These are phyloP conservation scores for Pseudogymnoascus sp. DNA, from an alignment of 2,329 filamentous ascomycete genomes.

Conservation along the genomic window DNA sequence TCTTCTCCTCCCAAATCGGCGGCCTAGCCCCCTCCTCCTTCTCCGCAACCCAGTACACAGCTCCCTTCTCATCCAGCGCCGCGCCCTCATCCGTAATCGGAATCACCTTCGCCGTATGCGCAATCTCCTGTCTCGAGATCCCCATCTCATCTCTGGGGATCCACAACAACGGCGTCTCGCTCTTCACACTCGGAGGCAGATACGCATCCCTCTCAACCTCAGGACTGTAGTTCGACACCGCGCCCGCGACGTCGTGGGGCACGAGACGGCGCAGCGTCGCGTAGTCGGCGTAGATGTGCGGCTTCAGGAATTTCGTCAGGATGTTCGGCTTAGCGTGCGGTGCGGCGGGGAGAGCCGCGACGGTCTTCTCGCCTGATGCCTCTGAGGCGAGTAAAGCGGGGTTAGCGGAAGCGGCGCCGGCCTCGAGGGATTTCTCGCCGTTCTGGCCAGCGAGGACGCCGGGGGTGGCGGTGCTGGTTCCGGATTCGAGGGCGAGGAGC, in stretches of 20 bases:
- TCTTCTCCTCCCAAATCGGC: conserved; percentile 50
- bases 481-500: conserved; percentile 22
- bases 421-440: conserved; percentile 7
- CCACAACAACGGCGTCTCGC: conserved; percentile 65
- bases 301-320: conserved; percentile 62
- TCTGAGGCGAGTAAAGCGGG: conserved; percentile 13
- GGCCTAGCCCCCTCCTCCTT: conserved; percentile 40
- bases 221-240: conserved; percentile 49
- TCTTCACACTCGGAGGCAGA: conserved; percentile 60
- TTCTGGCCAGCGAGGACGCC: conserved; percentile 20
- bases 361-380: conserved; percentile 12
- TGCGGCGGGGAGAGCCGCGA: conserved; percentile 21
- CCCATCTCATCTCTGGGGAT: conserved; percentile 68
- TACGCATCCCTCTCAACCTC: conserved; percentile 61
- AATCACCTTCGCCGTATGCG: conserved; percentile 61
- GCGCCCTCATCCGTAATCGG: conserved; percentile 75
- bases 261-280: conserved; percentile 59
- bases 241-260: conserved; percentile 39
- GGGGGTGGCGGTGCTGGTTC: conserved; percentile 13
- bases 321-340: conserved; percentile 45
- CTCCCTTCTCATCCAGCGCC: conserved; percentile 60
- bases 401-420: conserved; percentile 25
- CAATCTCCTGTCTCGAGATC: conserved; percentile 68
- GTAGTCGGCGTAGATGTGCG: conserved; percentile 70
- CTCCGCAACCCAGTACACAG: conserved; percentile 45